A percentile compares a stretch with the other conserved stretches of the same genome.
Conservation (phyloP, 805 yeast species). For the Lipomyces chichibuensis region DNA sequence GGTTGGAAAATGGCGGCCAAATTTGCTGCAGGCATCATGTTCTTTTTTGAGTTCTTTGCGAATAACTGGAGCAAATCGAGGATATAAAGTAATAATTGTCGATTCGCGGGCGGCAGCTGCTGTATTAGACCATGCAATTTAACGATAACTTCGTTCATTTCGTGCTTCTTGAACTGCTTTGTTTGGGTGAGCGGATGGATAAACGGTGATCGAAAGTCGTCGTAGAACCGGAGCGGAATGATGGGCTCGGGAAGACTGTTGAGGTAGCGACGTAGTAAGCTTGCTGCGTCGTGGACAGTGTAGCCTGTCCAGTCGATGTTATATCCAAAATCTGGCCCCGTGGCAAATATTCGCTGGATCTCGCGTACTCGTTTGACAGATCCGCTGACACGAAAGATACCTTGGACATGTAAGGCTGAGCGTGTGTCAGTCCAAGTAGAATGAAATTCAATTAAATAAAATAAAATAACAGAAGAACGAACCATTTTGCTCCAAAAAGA, state of each 20-base stretch:
- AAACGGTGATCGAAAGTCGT: constrained; percentile 71
- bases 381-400: constrained; percentile 92
- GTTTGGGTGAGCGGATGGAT: constrained; percentile 19
- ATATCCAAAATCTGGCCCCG: constrained; percentile 89
- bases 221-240: constrained; percentile 76
- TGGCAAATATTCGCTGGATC: constrained; percentile 77
- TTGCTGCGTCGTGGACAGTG: constrained; percentile 96
- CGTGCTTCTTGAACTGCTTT: constrained; percentile 34
- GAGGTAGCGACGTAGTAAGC: constrained; percentile 79
- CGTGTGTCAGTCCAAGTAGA: background rate
- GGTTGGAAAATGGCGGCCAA: constrained; percentile 97
- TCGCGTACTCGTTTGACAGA: constrained; percentile 85
- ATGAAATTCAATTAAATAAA: background rate
- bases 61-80: constrained; percentile 85
- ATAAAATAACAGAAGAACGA: constrained; percentile 45
- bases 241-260: constrained; percentile 91
- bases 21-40: constrained; percentile 90
- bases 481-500: constrained; percentile 68
- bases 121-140: constrained; percentile 72
- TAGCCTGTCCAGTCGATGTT: constrained; percentile 89
- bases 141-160: constrained; percentile 55
- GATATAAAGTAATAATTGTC: constrained; percentile 81
- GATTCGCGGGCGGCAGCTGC: constrained; percentile 72
- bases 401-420: constrained; percentile 67
- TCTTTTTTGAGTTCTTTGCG: constrained; percentile 72